Evolutionary conservation across 257 asterid species (phyloP), one percentile per base, ranked within the genome.

Genomic region (Nemophila menziesii): DNA sequence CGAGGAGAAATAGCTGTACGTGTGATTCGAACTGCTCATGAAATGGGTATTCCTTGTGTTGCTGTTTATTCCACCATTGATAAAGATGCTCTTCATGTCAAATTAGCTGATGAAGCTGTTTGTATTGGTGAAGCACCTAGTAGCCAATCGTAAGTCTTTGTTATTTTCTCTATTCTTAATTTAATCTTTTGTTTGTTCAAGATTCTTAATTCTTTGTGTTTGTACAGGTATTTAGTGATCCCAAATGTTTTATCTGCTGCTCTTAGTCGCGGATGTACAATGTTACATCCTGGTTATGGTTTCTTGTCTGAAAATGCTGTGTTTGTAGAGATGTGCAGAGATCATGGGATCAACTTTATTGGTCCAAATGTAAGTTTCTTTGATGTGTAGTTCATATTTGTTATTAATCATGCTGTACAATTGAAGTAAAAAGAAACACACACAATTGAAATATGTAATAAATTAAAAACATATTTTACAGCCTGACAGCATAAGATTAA

Each of bases 111-210:
- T 67, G 98, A 90, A 58, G 66, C 96, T 44, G 93, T 90, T 69
- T 90, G 98, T 77, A 90, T 90, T 49, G 98, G 98, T 37, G 96
- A 90, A 81, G 98, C 96, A 46, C 98, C 96, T 17, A 90, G 98
- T 68, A 90, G 60, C 64, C 96, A 90, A 69, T 90, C 98, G 96
- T 90, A 74, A 74, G 94, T 70, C 66, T 14, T 54, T 45, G 37
- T 27, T 18, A 14, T 56, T 37, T 22, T 51, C 41, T 43, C 23
- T 55, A 17, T 37, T 8, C 26, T 49, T 22, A 10, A 23, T 3
- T 4, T 22, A 29, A 7, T 43, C 11, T 43, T 10, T 19, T 16
- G 22, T 44, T 22, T 12, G 8, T 54, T 46, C 40, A 18, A 29
- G 39, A 51, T 27, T 49, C 33, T 20, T 34, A 33, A 23, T 43